phyloP scores from a whole-genome alignment of 2,329 filamentous ascomycete genomes.

The Alternaria sp. region DNA sequence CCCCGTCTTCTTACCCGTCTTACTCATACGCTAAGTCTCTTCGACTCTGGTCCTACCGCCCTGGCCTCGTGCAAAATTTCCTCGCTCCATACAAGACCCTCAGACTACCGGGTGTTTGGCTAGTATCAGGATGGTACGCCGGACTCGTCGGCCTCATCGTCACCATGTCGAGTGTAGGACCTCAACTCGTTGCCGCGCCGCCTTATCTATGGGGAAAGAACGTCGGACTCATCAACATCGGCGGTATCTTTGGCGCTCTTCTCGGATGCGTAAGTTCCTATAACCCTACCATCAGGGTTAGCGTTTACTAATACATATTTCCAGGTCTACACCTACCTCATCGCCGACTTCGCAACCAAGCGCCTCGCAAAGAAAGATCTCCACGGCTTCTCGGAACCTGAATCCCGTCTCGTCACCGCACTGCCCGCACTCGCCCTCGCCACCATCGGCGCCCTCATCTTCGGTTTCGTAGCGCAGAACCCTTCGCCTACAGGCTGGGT shows the following conservation, averaged over 20 bases:
- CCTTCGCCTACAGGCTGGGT: conserved; percentile 47
- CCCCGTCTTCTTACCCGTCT: conserved; percentile 24
- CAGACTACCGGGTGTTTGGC: conserved; percentile 51
- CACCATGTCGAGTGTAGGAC: conserved; percentile 46
- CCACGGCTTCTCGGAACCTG: conserved; percentile 50
- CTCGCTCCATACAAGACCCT: conserved; percentile 47
- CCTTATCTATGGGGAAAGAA: conserved; percentile 52
- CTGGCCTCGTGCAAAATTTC: conserved; percentile 43
- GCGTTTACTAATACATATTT: not conserved
- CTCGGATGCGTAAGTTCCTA: conserved; percentile 38
- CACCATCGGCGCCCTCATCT: conserved; percentile 47
- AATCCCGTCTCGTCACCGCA: conserved; percentile 48
- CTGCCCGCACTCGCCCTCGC: conserved; percentile 49
- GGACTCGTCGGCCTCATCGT: conserved; percentile 52
- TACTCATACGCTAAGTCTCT: conserved; percentile 48
- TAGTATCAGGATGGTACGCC: conserved; percentile 52
- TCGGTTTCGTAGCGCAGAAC: conserved; percentile 51
- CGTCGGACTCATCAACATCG: conserved; percentile 49
- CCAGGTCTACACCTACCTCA: conserved; percentile 44
- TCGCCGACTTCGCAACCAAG: conserved; percentile 48
- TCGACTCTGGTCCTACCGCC: conserved; percentile 44
- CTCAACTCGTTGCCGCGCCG: conserved; percentile 46
- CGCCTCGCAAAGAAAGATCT: conserved; percentile 43
- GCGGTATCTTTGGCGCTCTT: conserved; percentile 46
- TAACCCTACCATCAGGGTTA: fast-evolving